Base-by-base conservation (phyloP, 192 early-diverging fungal species). In the Entomortierella lignicola region DNA sequence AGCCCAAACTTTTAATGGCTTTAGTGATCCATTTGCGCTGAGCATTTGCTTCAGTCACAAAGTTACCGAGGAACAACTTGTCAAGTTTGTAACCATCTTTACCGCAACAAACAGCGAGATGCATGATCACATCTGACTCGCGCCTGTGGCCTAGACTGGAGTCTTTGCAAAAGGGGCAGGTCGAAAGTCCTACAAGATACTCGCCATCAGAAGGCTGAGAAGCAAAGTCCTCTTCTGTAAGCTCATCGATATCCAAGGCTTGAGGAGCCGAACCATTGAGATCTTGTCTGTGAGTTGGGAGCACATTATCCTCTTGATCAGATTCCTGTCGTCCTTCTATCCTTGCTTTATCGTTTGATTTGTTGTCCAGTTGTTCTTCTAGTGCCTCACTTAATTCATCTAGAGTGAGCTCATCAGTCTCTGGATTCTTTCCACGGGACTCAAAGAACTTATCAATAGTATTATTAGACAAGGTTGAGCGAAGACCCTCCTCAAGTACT, bases 71-170 rank as follows among this genome's bases (percentile, higher is more conserved):
- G 25, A 94, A 77, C 43, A 95, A 85, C 30, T 87, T 83, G 73
- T 94, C 91, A 10, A 93, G 81, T 6, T 84, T 89, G 43, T 84
- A 87, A 70, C 89, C 86, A 72, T 93, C 89, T 51, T 85, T 86
- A 48, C 91, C 84, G 26, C 88, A 91, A 81, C 94, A 95, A 7
- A 86, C 81, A 8, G 92, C 91, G 55, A 95, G 84, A 66, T 95
- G 94, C 7, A 91, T 92, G 20, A 94, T 85, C 23, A 93, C 86
- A 66, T 93, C 93, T 41, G 93, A 83, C 80, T 93, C 89, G 2
- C 64, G 54, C 42, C 71, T 83, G 50, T 73, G 77, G 48, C 59
- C 74, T 17, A 89, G 86, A 63, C 80, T 84, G n/a, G 84, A 79
- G 58, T 74, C 82, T 67, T 85, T 84, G 68, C 94, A 95, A 50